Conservation (phyloP, 164 flowering plant species). For the Houttuynia cordata region DNA sequence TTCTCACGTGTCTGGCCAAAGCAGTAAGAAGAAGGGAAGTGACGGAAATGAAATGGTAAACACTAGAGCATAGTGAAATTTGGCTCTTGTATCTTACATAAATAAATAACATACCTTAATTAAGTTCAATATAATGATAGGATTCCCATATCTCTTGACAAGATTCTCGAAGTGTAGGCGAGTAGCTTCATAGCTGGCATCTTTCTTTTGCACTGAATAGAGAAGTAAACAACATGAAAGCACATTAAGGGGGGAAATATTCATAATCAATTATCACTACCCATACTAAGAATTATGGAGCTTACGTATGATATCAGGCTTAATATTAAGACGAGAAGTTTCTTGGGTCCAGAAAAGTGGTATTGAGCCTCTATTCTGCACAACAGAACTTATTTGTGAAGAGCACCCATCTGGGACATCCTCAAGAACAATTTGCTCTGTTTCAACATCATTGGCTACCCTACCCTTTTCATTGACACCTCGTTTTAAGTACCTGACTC, state of each 20-base stretch:
- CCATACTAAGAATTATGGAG: not conserved
- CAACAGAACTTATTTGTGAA: conserved; percentile 71
- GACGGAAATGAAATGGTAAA: not conserved
- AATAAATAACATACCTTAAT: conserved; percentile 53
- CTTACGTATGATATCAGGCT: conserved; percentile 83
- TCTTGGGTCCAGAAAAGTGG: conserved; percentile 99
- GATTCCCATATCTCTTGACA: conserved; percentile 82
- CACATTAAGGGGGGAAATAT: not conserved
- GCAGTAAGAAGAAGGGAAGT: not conserved
- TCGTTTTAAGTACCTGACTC: conserved; percentile 72
- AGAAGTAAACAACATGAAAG: conserved; percentile 8
- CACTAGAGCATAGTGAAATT: not conserved
- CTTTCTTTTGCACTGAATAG: conserved; percentile 70
- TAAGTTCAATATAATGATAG: conserved; percentile 76
- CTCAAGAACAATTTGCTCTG: conserved; percentile 89
- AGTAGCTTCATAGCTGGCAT: conserved; percentile 66
- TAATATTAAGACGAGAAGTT: conserved; percentile 73
- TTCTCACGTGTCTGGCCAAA: conserved; percentile 59
- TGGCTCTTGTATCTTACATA: not conserved
- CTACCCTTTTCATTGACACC: conserved; percentile 93
- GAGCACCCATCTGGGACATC: conserved; percentile 50
- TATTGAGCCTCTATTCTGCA: conserved; percentile 90
- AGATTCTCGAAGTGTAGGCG: conserved; percentile 89
- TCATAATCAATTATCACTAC: not conserved
- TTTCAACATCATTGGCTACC: conserved; percentile 98